Percentiles rank a stretch among this genome's conserved stretches.
phyloP scores from a whole-genome alignment of 2,329 filamentous ascomycete species.

The Fusarium setosum region DNA sequence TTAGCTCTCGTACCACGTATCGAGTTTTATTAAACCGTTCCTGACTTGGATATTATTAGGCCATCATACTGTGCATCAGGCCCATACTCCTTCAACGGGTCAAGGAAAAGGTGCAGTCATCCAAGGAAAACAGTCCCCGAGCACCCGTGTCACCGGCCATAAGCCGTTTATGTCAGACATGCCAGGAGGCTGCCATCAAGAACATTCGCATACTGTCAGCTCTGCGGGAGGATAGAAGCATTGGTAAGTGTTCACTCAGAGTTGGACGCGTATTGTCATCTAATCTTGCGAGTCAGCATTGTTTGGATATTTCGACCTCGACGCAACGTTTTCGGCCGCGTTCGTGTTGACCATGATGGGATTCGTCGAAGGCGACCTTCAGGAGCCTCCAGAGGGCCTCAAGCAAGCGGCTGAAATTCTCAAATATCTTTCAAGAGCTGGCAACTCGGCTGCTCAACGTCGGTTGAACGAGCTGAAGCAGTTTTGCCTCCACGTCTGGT shows the following conservation, averaged over 20 bases:
- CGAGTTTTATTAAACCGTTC: background rate
- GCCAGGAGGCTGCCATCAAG: conserved; percentile 42
- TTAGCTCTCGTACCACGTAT: too few relatives aligned
- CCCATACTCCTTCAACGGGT: conserved; percentile 44
- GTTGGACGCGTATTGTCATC: background rate
- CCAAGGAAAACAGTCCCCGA: conserved; percentile 9
- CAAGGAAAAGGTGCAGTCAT: conserved; percentile 42
- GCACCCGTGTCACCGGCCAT: conserved; percentile 31
- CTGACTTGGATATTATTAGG: conserved; percentile 16
- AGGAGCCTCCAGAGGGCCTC: conserved; percentile 40
- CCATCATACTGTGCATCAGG: conserved; percentile 44
- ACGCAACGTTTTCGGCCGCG: conserved; percentile 44
- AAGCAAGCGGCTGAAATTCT: conserved; percentile 37
- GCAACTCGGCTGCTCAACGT: conserved; percentile 40
- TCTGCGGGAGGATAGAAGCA: conserved; percentile 34
- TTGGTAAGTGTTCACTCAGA: conserved; percentile 18
- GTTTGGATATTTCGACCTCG: conserved; percentile 44
- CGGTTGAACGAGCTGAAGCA: conserved; percentile 40
- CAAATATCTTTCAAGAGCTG: conserved; percentile 37
- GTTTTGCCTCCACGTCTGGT: conserved; percentile 44
- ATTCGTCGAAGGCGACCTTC: conserved; percentile 36
- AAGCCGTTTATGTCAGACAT: conserved; percentile 36
- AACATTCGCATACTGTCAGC: conserved; percentile 40
- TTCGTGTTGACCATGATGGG: conserved; percentile 45
- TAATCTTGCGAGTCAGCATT: conserved; percentile 16